A percentile compares a stretch with the other conserved stretches of the same genome.
phyloP scores from a whole-genome alignment of 2,329 filamentous ascomycete genomes.

The Cordyceps sp. region DNA sequence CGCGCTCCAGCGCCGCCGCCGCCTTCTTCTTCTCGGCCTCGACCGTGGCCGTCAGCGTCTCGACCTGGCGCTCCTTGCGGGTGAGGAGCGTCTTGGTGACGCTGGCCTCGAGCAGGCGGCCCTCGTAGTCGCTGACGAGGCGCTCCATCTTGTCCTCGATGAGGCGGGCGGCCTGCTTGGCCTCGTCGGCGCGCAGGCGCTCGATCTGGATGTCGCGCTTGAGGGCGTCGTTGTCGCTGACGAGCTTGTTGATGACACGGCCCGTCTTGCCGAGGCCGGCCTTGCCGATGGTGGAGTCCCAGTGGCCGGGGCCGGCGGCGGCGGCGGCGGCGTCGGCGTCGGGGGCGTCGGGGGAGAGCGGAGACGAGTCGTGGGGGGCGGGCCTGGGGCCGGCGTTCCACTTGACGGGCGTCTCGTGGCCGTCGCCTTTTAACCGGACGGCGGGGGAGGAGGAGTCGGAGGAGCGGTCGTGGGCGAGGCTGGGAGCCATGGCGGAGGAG shows the following conservation, averaged over 20 bases:
- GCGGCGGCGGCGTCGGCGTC: constrained; percentile 17
- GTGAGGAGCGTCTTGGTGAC: constrained; percentile 56
- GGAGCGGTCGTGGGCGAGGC: constrained; percentile 14
- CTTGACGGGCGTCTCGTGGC: constrained; percentile 11
- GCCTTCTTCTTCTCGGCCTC: constrained; percentile 48
- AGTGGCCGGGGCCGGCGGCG: constrained; percentile 19
- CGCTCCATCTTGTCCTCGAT: constrained; percentile 58
- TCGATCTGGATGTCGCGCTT: constrained; percentile 58
- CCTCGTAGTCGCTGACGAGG: constrained; percentile 51
- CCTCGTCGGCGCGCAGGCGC: constrained; percentile 48
- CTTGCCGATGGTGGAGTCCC: constrained; percentile 54
- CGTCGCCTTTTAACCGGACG: constrained; percentile 19
- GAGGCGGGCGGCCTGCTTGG: constrained; percentile 49
- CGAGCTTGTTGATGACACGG: constrained; percentile 64
- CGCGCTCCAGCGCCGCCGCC: constrained; percentile 39
- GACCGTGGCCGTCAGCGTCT: constrained; percentile 46
- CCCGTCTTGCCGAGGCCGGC: constrained; percentile 59
- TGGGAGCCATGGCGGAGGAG: constrained; percentile 22
- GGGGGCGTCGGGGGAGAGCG: constrained; percentile 11
- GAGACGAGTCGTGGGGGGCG: background rate
- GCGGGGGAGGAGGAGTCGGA: constrained; percentile 17
- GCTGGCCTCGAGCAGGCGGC: constrained; percentile 49
- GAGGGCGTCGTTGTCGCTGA: constrained; percentile 63
- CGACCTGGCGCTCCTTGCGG: constrained; percentile 59
- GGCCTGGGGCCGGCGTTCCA: constrained; percentile 8